Percentiles rank a stretch among this genome's conserved stretches.
Evolutionary conservation across 495 filamentous ascomycete species (phyloP).

Genomic region (Cladorrhinum samala): DNA sequence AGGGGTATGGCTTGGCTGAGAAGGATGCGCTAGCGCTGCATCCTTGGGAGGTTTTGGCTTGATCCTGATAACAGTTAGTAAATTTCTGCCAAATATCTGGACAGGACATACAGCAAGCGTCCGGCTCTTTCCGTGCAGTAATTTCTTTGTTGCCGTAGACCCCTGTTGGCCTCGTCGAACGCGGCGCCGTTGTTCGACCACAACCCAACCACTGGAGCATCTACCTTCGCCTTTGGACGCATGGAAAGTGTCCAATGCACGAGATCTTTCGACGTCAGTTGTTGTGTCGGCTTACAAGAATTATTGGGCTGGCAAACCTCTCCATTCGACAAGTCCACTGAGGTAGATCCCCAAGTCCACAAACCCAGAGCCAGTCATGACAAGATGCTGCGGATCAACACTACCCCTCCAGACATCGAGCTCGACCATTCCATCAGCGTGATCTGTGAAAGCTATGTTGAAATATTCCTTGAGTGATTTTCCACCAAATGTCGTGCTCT

Average conservation of each 20-base stretch:
- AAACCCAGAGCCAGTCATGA: slow-evolving; percentile 4
- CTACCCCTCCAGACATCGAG: slow-evolving; percentile 23
- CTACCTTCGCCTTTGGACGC: neutral
- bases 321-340: slow-evolving; percentile 12
- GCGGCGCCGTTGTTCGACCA: neutral
- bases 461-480: slow-evolving; percentile 18
- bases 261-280: too few species aligned
- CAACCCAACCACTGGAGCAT: neutral
- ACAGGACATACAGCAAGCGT: neutral
- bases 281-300: too few species aligned
- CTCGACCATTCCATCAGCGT: slow-evolving; percentile 4
- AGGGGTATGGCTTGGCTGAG: too few species aligned
- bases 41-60: neutral
- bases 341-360: slow-evolving; percentile 24
- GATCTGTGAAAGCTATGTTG: slow-evolving; percentile 16
- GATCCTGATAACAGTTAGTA: neutral
- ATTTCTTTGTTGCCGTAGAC: neutral
- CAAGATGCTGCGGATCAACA: slow-evolving; percentile 5
- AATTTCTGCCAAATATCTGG: neutral
- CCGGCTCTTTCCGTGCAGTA: neutral
- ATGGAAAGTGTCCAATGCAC: neutral
- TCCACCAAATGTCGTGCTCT: neutral
- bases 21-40: too few species aligned
- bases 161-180: neutral
- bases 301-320: too few species aligned